Percentiles rank a stretch among this genome's conserved stretches.
phyloP scores from a whole-genome alignment of 2,329 filamentous ascomycete species.

The Botrytis porri region DNA sequence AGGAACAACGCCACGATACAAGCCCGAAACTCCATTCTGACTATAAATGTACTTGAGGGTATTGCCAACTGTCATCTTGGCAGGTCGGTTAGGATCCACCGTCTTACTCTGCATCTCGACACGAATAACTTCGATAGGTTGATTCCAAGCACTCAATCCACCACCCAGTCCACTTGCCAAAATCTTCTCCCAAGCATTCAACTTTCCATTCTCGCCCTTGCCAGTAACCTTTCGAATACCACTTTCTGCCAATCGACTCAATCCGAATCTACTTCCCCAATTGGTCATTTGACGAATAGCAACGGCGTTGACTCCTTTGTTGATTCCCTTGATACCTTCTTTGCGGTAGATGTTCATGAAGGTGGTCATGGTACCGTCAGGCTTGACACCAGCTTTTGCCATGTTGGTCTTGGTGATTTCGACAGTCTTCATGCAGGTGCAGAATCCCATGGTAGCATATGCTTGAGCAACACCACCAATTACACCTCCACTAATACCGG shows the following conservation, averaged over 20 bases:
- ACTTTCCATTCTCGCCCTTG: constrained; percentile 78
- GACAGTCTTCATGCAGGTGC: constrained; percentile 99
- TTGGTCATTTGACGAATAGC: constrained; percentile 99
- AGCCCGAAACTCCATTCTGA: constrained; percentile 81
- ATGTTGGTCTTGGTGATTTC: constrained; percentile 99
- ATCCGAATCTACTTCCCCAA: constrained; percentile 95
- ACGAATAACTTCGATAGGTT: constrained; percentile 98
- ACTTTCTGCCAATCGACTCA: constrained; percentile 86
- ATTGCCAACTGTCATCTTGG: constrained; percentile 97
- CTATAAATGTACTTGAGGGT: constrained; percentile 83
- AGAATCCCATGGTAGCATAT: constrained; percentile 99
- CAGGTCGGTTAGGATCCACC: constrained; percentile 93
- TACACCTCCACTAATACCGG: constrained; percentile 89
- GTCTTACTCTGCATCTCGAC: constrained; percentile 99
- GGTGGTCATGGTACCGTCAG: constrained; percentile 86
- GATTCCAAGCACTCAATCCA: constrained; percentile 96
- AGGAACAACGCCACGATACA: constrained; percentile 93
- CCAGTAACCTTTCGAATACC: constrained; percentile 75
- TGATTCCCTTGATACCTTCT: constrained; percentile 94
- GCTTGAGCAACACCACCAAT: constrained; percentile 93
- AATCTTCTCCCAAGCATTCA: constrained; percentile 82
- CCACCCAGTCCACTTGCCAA: constrained; percentile 82
- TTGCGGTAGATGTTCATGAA: constrained; percentile 96
- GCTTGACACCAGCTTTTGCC: constrained; percentile 76
- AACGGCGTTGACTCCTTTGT: constrained; percentile 97